A percentile compares a stretch with the other conserved stretches of the same genome.
Evolutionary conservation across 2,329 filamentous ascomycete species (phyloP).

Genomic region (Colletotrichum salicis): DNA sequence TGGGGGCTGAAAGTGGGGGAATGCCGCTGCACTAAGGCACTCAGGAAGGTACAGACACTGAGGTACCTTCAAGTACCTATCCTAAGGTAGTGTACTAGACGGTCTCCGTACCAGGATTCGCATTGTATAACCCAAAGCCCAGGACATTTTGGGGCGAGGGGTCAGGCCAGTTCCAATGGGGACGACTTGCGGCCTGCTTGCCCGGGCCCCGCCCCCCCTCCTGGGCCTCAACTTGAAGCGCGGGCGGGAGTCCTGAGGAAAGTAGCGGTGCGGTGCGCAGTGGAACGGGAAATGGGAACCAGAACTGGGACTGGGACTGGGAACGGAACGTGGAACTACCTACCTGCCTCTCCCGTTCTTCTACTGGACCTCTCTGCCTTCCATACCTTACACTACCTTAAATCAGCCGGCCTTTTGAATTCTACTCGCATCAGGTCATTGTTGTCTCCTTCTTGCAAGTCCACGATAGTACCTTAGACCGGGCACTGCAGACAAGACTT

Average conservation of each 20-base stretch:
- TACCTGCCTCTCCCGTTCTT: not conserved
- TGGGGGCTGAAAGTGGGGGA: slow-evolving; percentile 28
- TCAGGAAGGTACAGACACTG: not conserved
- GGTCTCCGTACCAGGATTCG: not conserved
- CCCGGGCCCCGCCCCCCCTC: not conserved
- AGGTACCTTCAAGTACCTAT: not conserved
- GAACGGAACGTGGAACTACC: too few species aligned
- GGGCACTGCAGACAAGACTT: not conserved
- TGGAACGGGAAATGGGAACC: not conserved
- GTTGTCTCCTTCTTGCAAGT: not conserved
- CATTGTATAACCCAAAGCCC: not conserved
- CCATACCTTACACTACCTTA: not conserved
- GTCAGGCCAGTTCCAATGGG: not conserved
- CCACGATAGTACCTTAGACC: not conserved
- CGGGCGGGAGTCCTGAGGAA: not conserved
- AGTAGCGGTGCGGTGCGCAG: slow-evolving; percentile 22
- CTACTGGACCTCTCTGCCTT: not conserved
- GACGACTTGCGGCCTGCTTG: not conserved
- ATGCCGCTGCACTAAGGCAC: slow-evolving; percentile 21
- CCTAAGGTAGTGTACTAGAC: not conserved
- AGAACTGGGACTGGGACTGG: not conserved
- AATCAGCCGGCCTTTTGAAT: not conserved
- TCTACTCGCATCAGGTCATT: not conserved
- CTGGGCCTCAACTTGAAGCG: slow-evolving; percentile 21
- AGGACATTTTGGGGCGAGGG: slow-evolving; percentile 7